Evolutionary conservation across 768 basidiomycete species (phyloP), one percentile per base, ranked within the genome.

Genomic region (Termitomyces sp.): DNA sequence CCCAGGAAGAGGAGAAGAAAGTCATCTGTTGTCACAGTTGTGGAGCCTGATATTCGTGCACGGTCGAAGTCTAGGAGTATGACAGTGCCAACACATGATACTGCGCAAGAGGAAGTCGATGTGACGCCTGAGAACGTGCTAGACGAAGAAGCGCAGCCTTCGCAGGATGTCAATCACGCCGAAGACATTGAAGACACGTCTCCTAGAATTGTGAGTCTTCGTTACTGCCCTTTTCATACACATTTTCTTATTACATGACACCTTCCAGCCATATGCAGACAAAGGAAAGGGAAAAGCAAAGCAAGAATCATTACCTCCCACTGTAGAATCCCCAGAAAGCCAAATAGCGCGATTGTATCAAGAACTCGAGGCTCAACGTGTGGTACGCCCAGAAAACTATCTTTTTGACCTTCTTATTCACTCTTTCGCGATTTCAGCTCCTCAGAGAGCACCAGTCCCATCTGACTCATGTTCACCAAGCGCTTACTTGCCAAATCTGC

Each of bases 401-500:
- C n/a, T 43, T 42, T 35, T 23, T 17, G 5, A 14, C n/a, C 7
- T 23, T 43, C 14, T 62, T 49, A 52, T 23, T 43, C 27, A 35
- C 37, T 57, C 43, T 44, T 49, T 27, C 8, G 42, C 43, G 48
- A 56, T 35, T 59, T 4, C 52, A 84, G 83, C 68, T 82, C 55
- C 70, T 88, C 40, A 63, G 72, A 21, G 75, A 75, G 59, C 84
- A 90, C 60, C 76, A 85, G 71, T 63, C 72, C 9, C 71, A 84
- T 23, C 62, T 89, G n/a, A 66, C 68, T 4, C 75, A 82, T 55
- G 62, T 89, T 42, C 82, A 84, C 9, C 83, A 87, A 59, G 78
- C 85, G 0, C 68, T 90, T 25, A 87, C 83, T 12, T 92, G 90
- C 59, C 87, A 91, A 68, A 86, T 92, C 59, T 92, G 90, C 65